These are phyloP conservation scores for Clausena lansium DNA, from an alignment of 345 rosid genomes.

Conservation along the genomic window DNA sequence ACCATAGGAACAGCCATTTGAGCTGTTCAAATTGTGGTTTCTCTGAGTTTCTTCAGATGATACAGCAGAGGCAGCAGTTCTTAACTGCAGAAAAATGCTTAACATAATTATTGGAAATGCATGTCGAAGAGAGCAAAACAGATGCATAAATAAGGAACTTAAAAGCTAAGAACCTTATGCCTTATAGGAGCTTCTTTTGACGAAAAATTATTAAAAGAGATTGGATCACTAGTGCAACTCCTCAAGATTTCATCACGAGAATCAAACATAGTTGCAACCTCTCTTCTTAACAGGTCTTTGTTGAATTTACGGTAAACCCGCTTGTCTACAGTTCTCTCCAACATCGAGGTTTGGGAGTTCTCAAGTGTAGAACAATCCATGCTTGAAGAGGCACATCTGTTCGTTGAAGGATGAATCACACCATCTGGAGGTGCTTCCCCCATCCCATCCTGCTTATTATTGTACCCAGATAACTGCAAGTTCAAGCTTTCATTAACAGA, in stretches of 20 bases:
- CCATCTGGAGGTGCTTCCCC: constrained; percentile 30
- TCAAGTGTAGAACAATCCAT: constrained; percentile 36
- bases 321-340: constrained; percentile 44
- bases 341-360: constrained; percentile 37
- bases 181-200: constrained; percentile 32
- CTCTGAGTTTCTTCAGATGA: constrained; percentile 37
- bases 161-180: constrained; percentile 43
- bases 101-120: constrained; percentile 13
- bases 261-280: constrained; percentile 29
- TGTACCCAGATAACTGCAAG: constrained; percentile 33
- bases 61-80: constrained; percentile 29
- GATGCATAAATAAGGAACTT: constrained; percentile 3
- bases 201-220: constrained; percentile 25
- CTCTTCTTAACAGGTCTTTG: constrained; percentile 47
- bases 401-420: constrained; percentile 22
- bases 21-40: constrained; percentile 35
- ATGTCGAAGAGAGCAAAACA: background rate
- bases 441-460: constrained; percentile 26
- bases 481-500: constrained; percentile 31
- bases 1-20: constrained; percentile 29
- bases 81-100: constrained; percentile 35
- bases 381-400: constrained; percentile 22
- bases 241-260: constrained; percentile 31
- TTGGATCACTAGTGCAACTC: constrained; percentile 21
- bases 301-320: constrained; percentile 31